A percentile compares a stretch with the other conserved stretches of the same genome.
Evolutionary conservation across 352 stramenopile genomes (phyloP).

Genomic region (Peronospora belbahrii): DNA sequence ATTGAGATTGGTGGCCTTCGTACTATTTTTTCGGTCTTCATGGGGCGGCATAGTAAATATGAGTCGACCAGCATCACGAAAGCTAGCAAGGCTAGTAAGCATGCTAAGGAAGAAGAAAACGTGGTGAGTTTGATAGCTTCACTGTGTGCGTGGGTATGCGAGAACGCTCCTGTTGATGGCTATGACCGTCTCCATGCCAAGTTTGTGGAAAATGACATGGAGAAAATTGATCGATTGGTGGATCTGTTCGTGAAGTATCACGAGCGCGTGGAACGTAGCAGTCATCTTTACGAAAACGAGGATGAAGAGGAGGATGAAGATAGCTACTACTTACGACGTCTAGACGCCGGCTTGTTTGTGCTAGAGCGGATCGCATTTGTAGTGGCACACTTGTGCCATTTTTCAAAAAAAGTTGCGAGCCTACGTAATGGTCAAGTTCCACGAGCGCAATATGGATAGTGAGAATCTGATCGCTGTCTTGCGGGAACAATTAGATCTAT

Average conservation of each 20-base stretch:
- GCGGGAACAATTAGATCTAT: slow-evolving; percentile 49
- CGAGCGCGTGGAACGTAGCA: slow-evolving; percentile 33
- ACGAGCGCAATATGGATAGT: slow-evolving; percentile 59
- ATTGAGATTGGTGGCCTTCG: slow-evolving; percentile 59
- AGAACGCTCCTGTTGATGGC: slow-evolving; percentile 45
- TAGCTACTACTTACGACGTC: slow-evolving; percentile 44
- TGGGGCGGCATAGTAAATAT: slow-evolving; percentile 42
- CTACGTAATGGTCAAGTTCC: slow-evolving; percentile 70
- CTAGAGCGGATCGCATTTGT: slow-evolving; percentile 64
- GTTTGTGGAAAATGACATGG: slow-evolving; percentile 75
- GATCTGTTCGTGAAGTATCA: slow-evolving; percentile 76
- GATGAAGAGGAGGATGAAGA: slow-evolving; percentile 42
- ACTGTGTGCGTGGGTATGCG: slow-evolving; percentile 41
- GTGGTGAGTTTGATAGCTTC: slow-evolving; percentile 56
- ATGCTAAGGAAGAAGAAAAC: slow-evolving; percentile 58
- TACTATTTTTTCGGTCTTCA: slow-evolving; percentile 63
- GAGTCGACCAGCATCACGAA: slow-evolving; percentile 26
- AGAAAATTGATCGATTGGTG: slow-evolving; percentile 74
- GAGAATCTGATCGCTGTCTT: slow-evolving; percentile 37
- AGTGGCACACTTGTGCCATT: slow-evolving; percentile 49
- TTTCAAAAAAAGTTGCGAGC: slow-evolving; percentile 56
- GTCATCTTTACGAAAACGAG: slow-evolving; percentile 22
- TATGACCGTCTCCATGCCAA: slow-evolving; percentile 69
- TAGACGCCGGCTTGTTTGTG: slow-evolving; percentile 75
- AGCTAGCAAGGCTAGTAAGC: slow-evolving; percentile 22